phyloP scores from a whole-genome alignment of 257 asterid genomes.

The Solanum gandarillasii region DNA sequence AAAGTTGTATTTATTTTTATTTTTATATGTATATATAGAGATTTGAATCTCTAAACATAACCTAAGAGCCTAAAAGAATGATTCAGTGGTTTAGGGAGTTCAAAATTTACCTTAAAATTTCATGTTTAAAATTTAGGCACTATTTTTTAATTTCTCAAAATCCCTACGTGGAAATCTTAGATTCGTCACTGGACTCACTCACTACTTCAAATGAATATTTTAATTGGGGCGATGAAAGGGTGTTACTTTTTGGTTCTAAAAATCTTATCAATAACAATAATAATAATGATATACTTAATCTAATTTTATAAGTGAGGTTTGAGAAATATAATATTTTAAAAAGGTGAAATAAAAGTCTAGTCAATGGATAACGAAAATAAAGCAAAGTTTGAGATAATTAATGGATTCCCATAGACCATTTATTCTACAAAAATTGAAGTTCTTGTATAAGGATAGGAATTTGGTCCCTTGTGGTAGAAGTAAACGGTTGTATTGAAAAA shows the following conservation, averaged over 20 bases:
- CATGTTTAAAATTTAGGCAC: not conserved
- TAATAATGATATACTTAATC: too few species aligned
- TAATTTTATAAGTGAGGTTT: too few species aligned
- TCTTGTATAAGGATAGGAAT: not conserved
- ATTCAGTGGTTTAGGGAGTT: too few species aligned
- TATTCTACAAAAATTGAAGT: not conserved
- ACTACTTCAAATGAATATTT: not conserved
- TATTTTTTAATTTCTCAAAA: too few species aligned
- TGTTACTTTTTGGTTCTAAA: not conserved
- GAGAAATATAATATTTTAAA: not conserved
- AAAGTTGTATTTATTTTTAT: too few species aligned
- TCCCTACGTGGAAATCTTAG: accelerated
- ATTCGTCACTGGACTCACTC: not conserved
- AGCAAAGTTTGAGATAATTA: not conserved
- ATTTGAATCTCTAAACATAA: too few species aligned
- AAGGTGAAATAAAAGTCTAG: not conserved
- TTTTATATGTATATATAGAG: too few species aligned
- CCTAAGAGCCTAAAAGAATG: too few species aligned
- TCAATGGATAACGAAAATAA: not conserved
- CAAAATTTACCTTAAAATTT: too few species aligned
- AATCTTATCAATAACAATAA: not conserved
- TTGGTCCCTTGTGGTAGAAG: not conserved
- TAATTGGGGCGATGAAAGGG: not conserved
- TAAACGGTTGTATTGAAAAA: not conserved
- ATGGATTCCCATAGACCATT: not conserved